A percentile compares a stretch with the other conserved stretches of the same genome.
phyloP scores from a whole-genome alignment of 257 asterid species.

The Nicotiana tomentosiformis region DNA sequence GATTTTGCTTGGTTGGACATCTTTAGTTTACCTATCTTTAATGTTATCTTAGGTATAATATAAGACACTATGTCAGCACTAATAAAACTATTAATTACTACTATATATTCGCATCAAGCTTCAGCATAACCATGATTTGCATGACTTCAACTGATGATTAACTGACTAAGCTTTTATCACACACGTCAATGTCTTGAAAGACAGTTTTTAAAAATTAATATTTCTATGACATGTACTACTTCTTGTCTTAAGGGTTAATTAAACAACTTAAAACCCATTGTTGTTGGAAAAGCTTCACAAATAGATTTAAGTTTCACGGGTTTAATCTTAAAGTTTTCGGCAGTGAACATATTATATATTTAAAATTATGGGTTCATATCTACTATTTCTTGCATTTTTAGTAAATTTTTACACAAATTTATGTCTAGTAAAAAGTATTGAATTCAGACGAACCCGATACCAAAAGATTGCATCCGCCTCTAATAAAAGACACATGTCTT shows the following conservation, averaged over 20 bases:
- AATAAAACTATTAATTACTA: not conserved
- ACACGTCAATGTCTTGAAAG: not conserved
- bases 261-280: not conserved
- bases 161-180: slow-evolving; percentile 1
- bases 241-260: not conserved
- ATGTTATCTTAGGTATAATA: slow-evolving; percentile 1
- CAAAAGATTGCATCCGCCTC: too few relatives aligned
- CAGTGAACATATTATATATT: too few relatives aligned
- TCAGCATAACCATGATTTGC: not conserved
- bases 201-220: not conserved
- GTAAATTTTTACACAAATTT: too few relatives aligned
- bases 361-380: too few relatives aligned
- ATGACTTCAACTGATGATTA: not conserved
- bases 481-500: too few relatives aligned
- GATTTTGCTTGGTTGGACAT: slow-evolving; percentile 9
- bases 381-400: too few relatives aligned
- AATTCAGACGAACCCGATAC: too few relatives aligned
- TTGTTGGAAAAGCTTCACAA: too few relatives aligned
- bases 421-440: too few relatives aligned
- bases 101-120: not conserved
- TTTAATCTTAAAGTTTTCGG: too few relatives aligned
- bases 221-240: not conserved
- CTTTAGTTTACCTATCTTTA: slow-evolving; percentile 14
- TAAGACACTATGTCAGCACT: not conserved
- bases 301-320: too few relatives aligned